Conservation (phyloP, 208 protist species). For the Hexamita inflata region DNA sequence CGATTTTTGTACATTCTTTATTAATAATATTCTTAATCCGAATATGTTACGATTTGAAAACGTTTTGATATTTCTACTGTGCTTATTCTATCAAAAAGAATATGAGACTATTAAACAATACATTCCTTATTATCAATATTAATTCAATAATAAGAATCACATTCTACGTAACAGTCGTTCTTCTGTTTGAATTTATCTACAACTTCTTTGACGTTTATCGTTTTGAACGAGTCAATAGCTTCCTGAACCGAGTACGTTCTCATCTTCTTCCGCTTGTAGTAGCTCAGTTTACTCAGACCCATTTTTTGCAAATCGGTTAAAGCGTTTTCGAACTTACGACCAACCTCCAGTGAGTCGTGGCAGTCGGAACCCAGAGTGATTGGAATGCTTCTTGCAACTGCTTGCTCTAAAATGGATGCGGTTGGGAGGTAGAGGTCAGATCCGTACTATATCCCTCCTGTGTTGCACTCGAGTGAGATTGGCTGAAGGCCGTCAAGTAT, state of each 20-base stretch:
- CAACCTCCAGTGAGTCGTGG: not conserved
- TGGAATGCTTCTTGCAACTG: not conserved
- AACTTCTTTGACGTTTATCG: no score
- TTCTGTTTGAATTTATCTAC: no score
- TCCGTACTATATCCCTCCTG: not conserved
- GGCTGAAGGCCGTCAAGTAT: not conserved
- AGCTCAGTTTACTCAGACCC: not conserved
- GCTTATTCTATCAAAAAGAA: no score
- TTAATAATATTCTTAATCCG: no score
- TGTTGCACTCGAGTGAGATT: conserved; percentile 8
- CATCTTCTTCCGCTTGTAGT: not conserved
- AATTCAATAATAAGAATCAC: no score
- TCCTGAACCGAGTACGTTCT: not conserved
- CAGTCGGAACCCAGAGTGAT: not conserved
- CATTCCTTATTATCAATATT: no score
- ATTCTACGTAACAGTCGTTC: no score
- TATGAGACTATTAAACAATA: no score
- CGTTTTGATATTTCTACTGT: no score
- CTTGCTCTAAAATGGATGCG: conserved; percentile 1
- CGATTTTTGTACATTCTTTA: no score
- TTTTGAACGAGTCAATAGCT: conserved; percentile 1
- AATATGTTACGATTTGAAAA: no score
- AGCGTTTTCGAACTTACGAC: not conserved
- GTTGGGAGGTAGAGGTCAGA: not conserved
- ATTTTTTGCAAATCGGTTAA: not conserved